Percentiles rank a stretch among this genome's conserved stretches.
phyloP scores from a whole-genome alignment of 371 early-diverging fungal genomes.

The Zancudomyces culisetae region DNA sequence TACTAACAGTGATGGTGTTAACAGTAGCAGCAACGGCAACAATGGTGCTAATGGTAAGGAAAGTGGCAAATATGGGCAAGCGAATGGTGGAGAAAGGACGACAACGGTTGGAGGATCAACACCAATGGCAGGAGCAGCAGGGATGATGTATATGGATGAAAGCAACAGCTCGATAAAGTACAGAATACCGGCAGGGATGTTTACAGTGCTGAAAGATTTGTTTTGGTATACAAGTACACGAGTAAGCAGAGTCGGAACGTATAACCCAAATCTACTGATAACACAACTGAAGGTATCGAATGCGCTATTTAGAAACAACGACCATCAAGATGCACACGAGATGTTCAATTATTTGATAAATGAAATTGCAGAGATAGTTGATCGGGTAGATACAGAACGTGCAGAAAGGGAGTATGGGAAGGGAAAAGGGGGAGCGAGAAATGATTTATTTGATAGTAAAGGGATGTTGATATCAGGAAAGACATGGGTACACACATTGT shows the following conservation, averaged over 20 bases:
- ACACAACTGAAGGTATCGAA: conserved; percentile 63
- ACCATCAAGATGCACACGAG: conserved; percentile 97
- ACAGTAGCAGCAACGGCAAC: no score
- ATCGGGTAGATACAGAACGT: no score
- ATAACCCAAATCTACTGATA: conserved; percentile 76
- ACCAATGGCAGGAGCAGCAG: not conserved
- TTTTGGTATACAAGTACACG: conserved; percentile 67
- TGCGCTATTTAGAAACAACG: conserved; percentile 78
- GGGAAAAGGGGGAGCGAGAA: conserved; percentile 4
- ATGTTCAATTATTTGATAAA: conserved; percentile 85
- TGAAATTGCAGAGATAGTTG: conserved; percentile 72
- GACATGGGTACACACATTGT: conserved; percentile 91
- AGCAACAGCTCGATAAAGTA: conserved; percentile 22
- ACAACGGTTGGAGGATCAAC: not conserved
- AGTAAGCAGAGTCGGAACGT: conserved; percentile 60
- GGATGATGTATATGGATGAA: conserved; percentile 7
- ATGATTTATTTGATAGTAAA: conserved; percentile 10
- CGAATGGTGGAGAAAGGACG: not conserved
- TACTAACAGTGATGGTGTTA: no score
- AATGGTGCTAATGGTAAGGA: no score
- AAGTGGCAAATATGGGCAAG: conserved; percentile 1
- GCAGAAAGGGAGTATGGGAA: conserved; percentile 27
- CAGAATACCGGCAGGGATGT: conserved; percentile 58
- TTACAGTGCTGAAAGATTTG: conserved; percentile 67
- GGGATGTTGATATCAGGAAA: conserved; percentile 9